Base-by-base conservation (phyloP, 2,329 filamentous ascomycete species). In the Monilinia fructigena region DNA sequence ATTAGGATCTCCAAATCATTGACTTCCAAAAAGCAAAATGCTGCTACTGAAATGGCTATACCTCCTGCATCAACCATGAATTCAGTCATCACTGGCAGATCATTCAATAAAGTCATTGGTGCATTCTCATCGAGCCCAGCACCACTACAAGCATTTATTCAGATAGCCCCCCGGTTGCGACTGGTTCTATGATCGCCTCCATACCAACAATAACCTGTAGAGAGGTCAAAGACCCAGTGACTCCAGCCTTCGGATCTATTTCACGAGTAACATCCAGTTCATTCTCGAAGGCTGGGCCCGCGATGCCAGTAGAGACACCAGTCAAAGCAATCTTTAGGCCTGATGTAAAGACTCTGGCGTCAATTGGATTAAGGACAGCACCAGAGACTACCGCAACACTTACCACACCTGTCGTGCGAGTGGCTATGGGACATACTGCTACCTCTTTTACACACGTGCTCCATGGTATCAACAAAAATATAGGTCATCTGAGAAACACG, bases 401-500 rank as follows among this genome's bases (percentile, higher is more conserved):
- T n/a, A 4, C 26, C 26, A 53, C 20, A 12, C 18, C 35, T 31
- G 16, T 38, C 14, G 26, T 14, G 26, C 31, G 47, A 35, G 38
- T 31, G 45, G 55, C 55, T 14, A 31, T 20, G 26, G 48, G 61
- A 20, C 18, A 11, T 28, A 3, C n/a, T 5, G 26, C 18, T 45
- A 61, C 63, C 20, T 20, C 48, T 11, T 66, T 61, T 52, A 54
- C 63, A 14, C 20, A 47, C 20, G 55, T 61, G 23, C 11, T 61
- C 3, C 42, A 31, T 6, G 55, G 47, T 35, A 61, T 66, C 14
- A 45, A 66, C 14, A 66, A 47, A 31, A 66, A 47, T 16, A 4
- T 61, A 28, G 14, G 20, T 6, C 38, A 38, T 16, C 45, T 61
- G 23, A 66, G 55, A 47, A 31, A 66, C 7, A 61, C 61, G 5